A percentile compares a stretch with the other conserved stretches of the same genome.
Evolutionary conservation across 129 eudicot species (phyloP).

Genomic region (Arctium minus): DNA sequence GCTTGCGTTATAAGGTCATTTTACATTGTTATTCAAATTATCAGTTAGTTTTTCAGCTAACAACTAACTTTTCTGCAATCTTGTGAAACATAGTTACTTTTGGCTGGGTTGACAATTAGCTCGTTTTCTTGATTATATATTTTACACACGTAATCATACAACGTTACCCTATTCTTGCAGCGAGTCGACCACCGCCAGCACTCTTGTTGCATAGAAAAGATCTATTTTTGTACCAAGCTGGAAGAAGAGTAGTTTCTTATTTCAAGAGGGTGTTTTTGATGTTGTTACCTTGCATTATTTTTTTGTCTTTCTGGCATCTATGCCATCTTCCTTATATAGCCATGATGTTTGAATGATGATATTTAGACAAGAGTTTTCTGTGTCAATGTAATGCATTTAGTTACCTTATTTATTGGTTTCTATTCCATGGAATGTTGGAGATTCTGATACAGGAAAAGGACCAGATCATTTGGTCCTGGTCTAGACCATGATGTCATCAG

Average conservation of each 20-base stretch:
- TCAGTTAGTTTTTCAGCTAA: too few relatives aligned
- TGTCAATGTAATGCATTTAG: conserved; percentile 8
- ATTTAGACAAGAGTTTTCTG: background rate
- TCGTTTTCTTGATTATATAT: too few relatives aligned
- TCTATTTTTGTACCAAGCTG: conserved; percentile 9
- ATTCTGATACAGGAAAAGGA: too few relatives aligned
- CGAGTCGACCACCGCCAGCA: conserved; percentile 56
- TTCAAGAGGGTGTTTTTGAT: background rate
- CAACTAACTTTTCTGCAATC: too few relatives aligned
- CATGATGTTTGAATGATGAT: background rate
- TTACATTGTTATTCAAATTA: too few relatives aligned
- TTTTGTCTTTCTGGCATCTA: conserved; percentile 5
- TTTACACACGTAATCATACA: background rate
- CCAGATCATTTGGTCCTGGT: too few relatives aligned
- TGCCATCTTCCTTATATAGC: background rate
- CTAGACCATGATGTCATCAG: too few relatives aligned
- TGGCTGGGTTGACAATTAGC: too few relatives aligned
- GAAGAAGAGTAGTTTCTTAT: conserved; percentile 1
- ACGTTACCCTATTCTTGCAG: conserved; percentile 10
- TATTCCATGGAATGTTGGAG: background rate
- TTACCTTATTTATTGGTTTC: background rate
- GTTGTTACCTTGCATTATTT: background rate
- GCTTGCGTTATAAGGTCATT: background rate
- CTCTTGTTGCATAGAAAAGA: conserved; percentile 48
- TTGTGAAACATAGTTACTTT: too few relatives aligned